A percentile compares a stretch with the other conserved stretches of the same genome.
phyloP scores from a whole-genome alignment of 2,329 filamentous ascomycete species.

The Aureobasidium sp. region DNA sequence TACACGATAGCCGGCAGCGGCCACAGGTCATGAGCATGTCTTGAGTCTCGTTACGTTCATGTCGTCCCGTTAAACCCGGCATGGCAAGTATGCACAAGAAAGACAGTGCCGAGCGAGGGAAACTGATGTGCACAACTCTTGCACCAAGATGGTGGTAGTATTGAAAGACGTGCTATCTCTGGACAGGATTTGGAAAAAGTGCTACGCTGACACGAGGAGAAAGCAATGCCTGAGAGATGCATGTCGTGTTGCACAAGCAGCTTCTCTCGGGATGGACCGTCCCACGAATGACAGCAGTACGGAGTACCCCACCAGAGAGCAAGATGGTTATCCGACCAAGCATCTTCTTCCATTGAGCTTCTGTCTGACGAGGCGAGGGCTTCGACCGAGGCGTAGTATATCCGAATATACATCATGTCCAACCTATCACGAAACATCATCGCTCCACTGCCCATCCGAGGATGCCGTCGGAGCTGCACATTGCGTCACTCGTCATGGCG shows the following conservation, averaged over 20 bases:
- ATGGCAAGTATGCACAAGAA: conserved; percentile 4
- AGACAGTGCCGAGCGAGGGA: neutral
- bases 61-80: neutral
- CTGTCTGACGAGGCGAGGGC: neutral
- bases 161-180: neutral
- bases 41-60: neutral
- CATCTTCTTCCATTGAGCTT: neutral
- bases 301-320: neutral
- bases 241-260: neutral
- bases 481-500: conserved; percentile 4
- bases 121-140: neutral
- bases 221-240: neutral
- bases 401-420: neutral
- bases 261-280: neutral
- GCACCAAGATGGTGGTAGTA: neutral
- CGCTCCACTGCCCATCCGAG: neutral
- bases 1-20: neutral
- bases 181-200: neutral
- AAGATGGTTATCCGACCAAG: neutral
- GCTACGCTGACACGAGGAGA: conserved; percentile 2
- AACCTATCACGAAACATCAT: neutral
- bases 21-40: conserved; percentile 1
- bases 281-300: neutral
- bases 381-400: neutral
- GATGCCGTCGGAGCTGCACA: neutral